Percentiles rank a stretch among this genome's conserved stretches.
These are phyloP conservation scores for Silene vulgaris DNA, from an alignment of 179 eudicot genomes.

Conservation along the genomic window DNA sequence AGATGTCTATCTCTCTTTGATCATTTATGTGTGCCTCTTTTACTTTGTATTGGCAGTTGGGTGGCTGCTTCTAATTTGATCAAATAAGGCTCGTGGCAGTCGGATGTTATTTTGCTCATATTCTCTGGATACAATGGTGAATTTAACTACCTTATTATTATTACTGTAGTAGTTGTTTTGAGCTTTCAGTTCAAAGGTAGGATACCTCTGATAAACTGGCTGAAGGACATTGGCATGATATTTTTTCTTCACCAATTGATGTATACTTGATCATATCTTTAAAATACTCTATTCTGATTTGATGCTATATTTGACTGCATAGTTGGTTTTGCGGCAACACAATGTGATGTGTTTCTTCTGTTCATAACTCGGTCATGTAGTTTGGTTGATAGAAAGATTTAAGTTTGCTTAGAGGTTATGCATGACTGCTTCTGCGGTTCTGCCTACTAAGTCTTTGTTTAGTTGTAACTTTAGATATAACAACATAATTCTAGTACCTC, in stretches of 20 bases:
- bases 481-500: too few species aligned
- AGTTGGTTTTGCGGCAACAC: slow-evolving; percentile 6
- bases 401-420: not conserved
- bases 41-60: slow-evolving; percentile 49
- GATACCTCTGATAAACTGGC: slow-evolving; percentile 16
- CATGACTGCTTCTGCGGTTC: not conserved
- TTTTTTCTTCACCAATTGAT: slow-evolving; percentile 13
- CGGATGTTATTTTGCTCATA: slow-evolving; percentile 1
- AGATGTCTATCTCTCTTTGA: not conserved
- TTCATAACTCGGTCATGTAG: not conserved
- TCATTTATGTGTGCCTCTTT: not conserved
- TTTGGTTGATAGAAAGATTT: not conserved
- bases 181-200: slow-evolving; percentile 1
- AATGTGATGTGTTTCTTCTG: not conserved
- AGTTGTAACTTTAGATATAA: not conserved
- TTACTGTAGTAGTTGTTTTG: slow-evolving; percentile 10
- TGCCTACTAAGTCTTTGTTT: not conserved
- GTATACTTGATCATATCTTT: slow-evolving; percentile 18
- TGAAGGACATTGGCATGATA: slow-evolving; percentile 8
- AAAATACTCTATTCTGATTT: slow-evolving; percentile 12
- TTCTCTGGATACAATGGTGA: slow-evolving; percentile 20
- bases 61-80: slow-evolving; percentile 51
- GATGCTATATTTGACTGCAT: slow-evolving; percentile 9
- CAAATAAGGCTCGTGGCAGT: slow-evolving; percentile 5
- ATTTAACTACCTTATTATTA: not conserved